Base-by-base conservation (phyloP, 1,284 basidiomycete species). In the Fistulina hepatica region DNA sequence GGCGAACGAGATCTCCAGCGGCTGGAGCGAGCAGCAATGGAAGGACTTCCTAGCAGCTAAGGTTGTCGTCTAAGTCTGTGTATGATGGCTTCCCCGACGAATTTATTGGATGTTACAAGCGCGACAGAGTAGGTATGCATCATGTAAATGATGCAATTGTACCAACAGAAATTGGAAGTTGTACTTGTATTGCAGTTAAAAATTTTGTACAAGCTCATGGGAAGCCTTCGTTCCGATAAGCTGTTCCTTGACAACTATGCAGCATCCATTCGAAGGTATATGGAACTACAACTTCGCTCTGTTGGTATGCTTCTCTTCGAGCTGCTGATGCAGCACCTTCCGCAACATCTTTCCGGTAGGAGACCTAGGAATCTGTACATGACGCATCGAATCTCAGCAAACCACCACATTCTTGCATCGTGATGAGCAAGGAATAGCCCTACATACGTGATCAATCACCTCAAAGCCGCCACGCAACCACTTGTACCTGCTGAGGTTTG, bases 1-100 rank as follows among this genome's bases (percentile, higher is more conserved):
- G 41, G 84, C 78, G 15, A 71, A 65, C 33, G 77, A 84, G 43
- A 71, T 95, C 32, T 88, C 82, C 3, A 90, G 84, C 48, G 75
- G 78, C 8, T 97, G 88, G 80, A 79, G 73, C 5, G 71, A 80
- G 52, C 69, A 71, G 34, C 86, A 97, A 51, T 97, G 94, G 94
- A 66, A 63, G 22, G 74, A 81, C 42, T 97, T 86, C 61, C 64
- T 97, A 19, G 63, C 64, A 37, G 64, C 73, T 42, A 85, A 79
- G 49, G 67, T 89, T 19, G 45, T 42, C 17, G 61, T 61, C 23
- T 70, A 51, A 53, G 21, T 22, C 22, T 33, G 8, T 15, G 20
- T 33, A 21, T 33, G 32, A 7, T 34, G 28, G 28, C 13, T 31
- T 31, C 28, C n/a, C n/a, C n/a, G n/a, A n/a, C n/a, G n/a, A n/a